These are phyloP conservation scores for Leersia perrieri DNA, from an alignment of 176 grass and related monocot genomes.

Conservation along the genomic window DNA sequence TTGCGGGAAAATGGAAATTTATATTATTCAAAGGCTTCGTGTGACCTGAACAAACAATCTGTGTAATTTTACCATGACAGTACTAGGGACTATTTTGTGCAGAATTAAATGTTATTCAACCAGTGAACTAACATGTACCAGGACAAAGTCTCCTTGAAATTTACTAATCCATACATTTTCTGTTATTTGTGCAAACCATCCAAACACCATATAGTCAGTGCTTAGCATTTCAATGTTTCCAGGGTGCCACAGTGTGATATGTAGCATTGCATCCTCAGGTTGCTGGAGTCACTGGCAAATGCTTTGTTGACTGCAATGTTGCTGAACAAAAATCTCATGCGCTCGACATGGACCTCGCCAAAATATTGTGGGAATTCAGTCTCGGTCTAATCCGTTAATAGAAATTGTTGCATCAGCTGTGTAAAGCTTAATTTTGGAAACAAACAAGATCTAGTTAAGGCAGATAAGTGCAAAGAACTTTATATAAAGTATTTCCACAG, in stretches of 20 bases:
- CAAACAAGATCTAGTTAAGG: too few species aligned
- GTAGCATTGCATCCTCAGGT: conserved; percentile 62
- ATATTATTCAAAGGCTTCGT: too few species aligned
- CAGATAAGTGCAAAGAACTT: too few species aligned
- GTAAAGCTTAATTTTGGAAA: not conserved
- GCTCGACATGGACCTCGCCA: conserved; percentile 38
- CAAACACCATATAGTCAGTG: not conserved
- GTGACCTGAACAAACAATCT: too few species aligned
- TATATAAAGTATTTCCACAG: too few species aligned
- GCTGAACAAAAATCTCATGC: conserved; percentile 39
- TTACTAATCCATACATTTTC: not conserved
- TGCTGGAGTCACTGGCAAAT: conserved; percentile 45
- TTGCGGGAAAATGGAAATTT: too few species aligned
- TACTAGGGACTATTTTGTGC: not conserved
- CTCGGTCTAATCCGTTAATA: conserved; percentile 35
- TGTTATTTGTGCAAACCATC: not conserved
- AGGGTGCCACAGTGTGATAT: conserved; percentile 63
- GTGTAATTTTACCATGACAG: too few species aligned
- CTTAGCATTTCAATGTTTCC: not conserved
- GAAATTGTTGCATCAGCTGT: not conserved
- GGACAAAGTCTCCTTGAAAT: not conserved
- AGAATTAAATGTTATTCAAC: not conserved
- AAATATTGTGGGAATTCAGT: conserved; percentile 63
- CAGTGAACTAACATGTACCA: too few species aligned
- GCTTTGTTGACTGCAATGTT: conserved; percentile 47